Base-by-base conservation (phyloP, 495 filamentous ascomycete species). In the Talaromyces adpressus region DNA sequence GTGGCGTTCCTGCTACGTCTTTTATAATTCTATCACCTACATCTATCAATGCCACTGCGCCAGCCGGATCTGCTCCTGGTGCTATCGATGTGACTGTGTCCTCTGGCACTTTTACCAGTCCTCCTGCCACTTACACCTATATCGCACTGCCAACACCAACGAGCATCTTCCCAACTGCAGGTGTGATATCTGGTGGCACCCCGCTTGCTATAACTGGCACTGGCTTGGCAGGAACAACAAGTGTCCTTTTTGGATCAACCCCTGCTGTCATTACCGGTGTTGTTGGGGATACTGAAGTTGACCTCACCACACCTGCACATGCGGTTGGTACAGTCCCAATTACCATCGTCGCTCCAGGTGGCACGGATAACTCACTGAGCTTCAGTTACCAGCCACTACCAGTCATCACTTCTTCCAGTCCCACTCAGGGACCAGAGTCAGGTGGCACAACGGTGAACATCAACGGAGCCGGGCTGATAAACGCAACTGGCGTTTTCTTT, bases 361-460 rank as follows among this genome's bases (percentile, higher is more conserved):
- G 23, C 54, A 57, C 54, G 11, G 6, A 34, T 34, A 57, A 4
- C n/a, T 57, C 54, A 14, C 4, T 32, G 25, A 57, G n/a, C 25
- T 57, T 57, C 29, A 57, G 25, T 34, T 57, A n/a, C 22, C 54
- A 57, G 29, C 29, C 29, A 32, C 54, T 27, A 18, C 54, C 54
- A 29, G 54, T 57, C 54, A 57, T 57, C 54, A 57, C 54, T 57
- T 57, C 54, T 29, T 6, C 11, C 27, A 57, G 29, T 32, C 54
- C 54, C 54, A 18, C 23, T 20, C 12, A 34, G 25, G 54, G 54
- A n/a, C 25, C 54, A 22, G 27, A 7, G n/a, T 6, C 54, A 30
- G 54, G 54, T 5, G 29, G 29, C 8, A 57, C 54, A 57, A 57
- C 54, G 11, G 54, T 57, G 54, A 57, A 12, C 16, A 57, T 57